Percentiles rank a stretch among this genome's conserved stretches.
Evolutionary conservation across 768 basidiomycete species (phyloP).

Genomic region (Boletus tomentosulus): DNA sequence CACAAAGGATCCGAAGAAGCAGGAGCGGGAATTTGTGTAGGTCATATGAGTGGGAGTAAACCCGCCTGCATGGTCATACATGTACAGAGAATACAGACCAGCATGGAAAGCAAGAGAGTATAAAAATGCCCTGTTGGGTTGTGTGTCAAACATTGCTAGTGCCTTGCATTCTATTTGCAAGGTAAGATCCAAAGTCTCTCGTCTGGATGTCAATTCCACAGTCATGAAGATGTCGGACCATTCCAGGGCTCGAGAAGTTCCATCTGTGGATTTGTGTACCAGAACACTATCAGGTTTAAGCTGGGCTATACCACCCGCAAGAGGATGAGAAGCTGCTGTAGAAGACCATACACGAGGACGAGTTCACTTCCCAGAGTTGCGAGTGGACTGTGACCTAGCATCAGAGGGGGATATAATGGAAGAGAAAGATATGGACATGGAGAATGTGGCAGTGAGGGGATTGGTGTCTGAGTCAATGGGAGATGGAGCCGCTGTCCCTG

Average conservation of each 20-base stretch:
- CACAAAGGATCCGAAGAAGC: background rate
- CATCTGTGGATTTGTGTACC: background rate
- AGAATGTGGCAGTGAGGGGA: too few relatives aligned
- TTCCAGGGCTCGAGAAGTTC: background rate
- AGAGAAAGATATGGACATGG: too few relatives aligned
- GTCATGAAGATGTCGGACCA: conserved; percentile 1
- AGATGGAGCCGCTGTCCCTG: too few relatives aligned
- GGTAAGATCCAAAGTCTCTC: background rate
- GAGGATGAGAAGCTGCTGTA: too few relatives aligned
- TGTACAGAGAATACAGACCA: background rate
- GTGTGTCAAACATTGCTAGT: background rate
- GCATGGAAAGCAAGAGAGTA: background rate
- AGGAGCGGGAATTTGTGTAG: background rate
- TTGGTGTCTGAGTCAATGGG: too few relatives aligned
- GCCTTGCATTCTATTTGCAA: background rate
- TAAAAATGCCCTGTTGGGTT: background rate
- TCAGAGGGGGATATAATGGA: too few relatives aligned
- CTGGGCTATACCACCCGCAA: background rate
- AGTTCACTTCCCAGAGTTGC: too few relatives aligned
- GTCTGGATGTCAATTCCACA: background rate
- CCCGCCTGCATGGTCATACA: background rate
- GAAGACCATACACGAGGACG: too few relatives aligned
- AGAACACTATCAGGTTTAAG: background rate
- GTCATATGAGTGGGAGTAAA: background rate
- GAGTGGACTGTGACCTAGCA: too few relatives aligned